Percentiles rank a stretch among this genome's conserved stretches.
Conservation (phyloP, 768 basidiomycete species). For the Porpolomopsis calyptriformis region DNA sequence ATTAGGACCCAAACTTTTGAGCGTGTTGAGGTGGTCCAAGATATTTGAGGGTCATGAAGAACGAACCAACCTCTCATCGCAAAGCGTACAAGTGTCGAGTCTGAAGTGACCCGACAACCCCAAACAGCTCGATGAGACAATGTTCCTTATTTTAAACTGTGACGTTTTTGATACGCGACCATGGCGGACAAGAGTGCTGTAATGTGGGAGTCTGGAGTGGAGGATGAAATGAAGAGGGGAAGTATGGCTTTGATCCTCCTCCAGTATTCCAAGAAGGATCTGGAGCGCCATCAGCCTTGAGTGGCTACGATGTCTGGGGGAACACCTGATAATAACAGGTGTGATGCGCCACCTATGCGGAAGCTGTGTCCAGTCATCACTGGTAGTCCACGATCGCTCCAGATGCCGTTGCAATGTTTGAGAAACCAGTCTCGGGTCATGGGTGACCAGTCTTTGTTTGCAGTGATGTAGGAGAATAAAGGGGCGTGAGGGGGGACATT, state of each 20-base stretch:
- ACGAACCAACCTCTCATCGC: too few relatives aligned
- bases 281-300: constrained; percentile 25
- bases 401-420: constrained; percentile 9
- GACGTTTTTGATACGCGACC: too few relatives aligned
- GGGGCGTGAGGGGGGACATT: constrained; percentile 11
- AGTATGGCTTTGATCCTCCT: constrained; percentile 15
- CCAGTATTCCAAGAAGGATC: constrained; percentile 23
- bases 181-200: too few relatives aligned
- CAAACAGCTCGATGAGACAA: too few relatives aligned
- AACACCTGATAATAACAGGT: constrained; percentile 18
- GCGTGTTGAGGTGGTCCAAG: too few relatives aligned
- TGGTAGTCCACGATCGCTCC: constrained; percentile 6
- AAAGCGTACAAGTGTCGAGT: too few relatives aligned
- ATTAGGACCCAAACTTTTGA: too few relatives aligned
- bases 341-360: constrained; percentile 19
- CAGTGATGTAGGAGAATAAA: constrained; percentile 10
- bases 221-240: constrained; percentile 12
- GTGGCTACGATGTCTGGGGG: constrained; percentile 24
- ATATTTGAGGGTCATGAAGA: too few relatives aligned
- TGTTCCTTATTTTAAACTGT: too few relatives aligned
- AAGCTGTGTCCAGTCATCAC: constrained; percentile 17
- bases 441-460: constrained; percentile 3
- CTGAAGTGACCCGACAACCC: too few relatives aligned
- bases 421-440: constrained; percentile 11
- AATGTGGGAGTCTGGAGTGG: too few relatives aligned